Base-by-base conservation (phyloP, 768 basidiomycete species). In the Leccinum disarticulatum region DNA sequence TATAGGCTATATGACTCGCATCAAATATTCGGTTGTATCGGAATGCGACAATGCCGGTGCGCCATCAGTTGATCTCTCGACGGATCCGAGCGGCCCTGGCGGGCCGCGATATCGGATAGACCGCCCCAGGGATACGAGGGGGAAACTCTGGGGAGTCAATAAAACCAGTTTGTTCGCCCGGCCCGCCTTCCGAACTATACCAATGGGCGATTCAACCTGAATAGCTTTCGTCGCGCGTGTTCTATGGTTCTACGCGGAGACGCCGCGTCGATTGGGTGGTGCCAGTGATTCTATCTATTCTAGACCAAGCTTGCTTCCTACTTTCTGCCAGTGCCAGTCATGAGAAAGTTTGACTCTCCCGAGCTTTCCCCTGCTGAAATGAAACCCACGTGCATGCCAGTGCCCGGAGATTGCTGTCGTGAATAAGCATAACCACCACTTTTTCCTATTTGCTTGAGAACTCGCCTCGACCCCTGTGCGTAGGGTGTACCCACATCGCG, bases 401-500 rank as follows among this genome's bases (percentile, higher is more conserved):
- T 55, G 57, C 7, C 61, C 68, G n/a, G 57, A 49, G 33, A 51
- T n/a, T 36, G 68, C 27, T n/a, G n/a, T n/a, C n/a, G n/a, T n/a
- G n/a, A n/a, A n/a, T n/a, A n/a, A n/a, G n/a, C n/a, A n/a, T n/a
- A n/a, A n/a, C n/a, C n/a, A n/a, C n/a, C n/a, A n/a, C n/a, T n/a
- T n/a, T n/a, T n/a, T n/a, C n/a, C n/a, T n/a, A n/a, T n/a, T n/a
- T n/a, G n/a, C n/a, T n/a, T n/a, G n/a, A n/a, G n/a, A n/a, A n/a
- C n/a, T 65, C 30, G 10, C 64, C 62, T 43, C 58, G 66, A 17
- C 63, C 61, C 22, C 67, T 61, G 36, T 73, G 71, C 3, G 61
- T 63, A 11, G 64, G 73, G 30, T 66, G 66, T 4, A 68, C 67
- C 73, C 69, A 73, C 64, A 70, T 64, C 13, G 9, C 15, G 36